Evolutionary conservation across 805 yeast species (phyloP).

Genomic region (Wickerhamomyces queroliae): DNA sequence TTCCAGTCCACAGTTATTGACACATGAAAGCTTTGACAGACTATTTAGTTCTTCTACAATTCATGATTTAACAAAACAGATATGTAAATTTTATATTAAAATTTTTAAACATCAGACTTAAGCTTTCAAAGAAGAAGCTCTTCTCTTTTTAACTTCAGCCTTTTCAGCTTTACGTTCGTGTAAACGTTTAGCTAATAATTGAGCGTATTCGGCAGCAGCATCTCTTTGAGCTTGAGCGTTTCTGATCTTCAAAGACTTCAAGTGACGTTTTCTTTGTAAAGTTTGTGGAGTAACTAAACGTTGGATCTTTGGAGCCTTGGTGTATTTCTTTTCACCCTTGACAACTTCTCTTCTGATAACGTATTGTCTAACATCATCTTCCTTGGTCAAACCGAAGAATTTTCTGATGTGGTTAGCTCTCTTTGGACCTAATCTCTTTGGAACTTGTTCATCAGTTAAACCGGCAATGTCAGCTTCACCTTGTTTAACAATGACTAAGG

Average conservation of each 20-base stretch:
- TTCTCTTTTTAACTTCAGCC: slow-evolving; percentile 99
- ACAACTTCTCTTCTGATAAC: slow-evolving; percentile 97
- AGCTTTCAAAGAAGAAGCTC: slow-evolving; percentile 98
- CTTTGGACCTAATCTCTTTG: slow-evolving; percentile 99
- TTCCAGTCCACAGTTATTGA: too few relatives aligned
- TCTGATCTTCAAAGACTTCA: slow-evolving; percentile 87
- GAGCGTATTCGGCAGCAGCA: slow-evolving; percentile 99
- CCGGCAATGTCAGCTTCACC: slow-evolving; percentile 94
- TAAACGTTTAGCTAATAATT: slow-evolving; percentile 95
- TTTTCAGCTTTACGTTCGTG: slow-evolving; percentile 97
- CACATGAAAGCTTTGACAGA: too few relatives aligned
- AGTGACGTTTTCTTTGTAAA: slow-evolving; percentile 98
- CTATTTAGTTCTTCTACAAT: too few relatives aligned
- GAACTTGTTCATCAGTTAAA: slow-evolving; percentile 83
- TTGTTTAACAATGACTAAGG: slow-evolving; percentile 88
- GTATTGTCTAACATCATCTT: slow-evolving; percentile 58
- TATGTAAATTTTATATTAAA: not conserved
- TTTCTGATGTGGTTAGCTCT: slow-evolving; percentile 99
- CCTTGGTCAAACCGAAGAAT: slow-evolving; percentile 97
- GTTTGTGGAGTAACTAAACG: slow-evolving; percentile 99
- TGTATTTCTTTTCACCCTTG: slow-evolving; percentile 97
- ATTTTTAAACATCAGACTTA: slow-evolving; percentile 28
- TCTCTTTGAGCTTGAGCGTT: slow-evolving; percentile 99
- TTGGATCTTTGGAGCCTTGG: slow-evolving; percentile 99
- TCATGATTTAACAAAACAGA: not conserved